Base-by-base conservation (phyloP, 2,329 filamentous ascomycete genomes). In the Alternaria ethzedia region DNA sequence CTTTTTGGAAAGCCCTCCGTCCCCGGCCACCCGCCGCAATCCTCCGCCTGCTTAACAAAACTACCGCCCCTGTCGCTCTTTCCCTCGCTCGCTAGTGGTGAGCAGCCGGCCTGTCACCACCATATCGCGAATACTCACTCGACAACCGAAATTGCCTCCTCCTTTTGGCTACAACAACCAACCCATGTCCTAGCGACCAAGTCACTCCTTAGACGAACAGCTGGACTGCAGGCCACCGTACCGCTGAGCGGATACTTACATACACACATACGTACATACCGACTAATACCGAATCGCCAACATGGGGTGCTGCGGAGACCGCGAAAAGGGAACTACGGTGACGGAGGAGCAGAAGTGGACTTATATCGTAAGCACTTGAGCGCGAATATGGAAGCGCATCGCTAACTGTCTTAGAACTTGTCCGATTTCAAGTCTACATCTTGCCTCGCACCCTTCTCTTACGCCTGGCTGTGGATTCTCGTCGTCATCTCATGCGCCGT, bases 341-440 rank as follows among this genome's bases (percentile, higher is more conserved):
- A 76, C 80, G 59, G 81, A 84, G 65, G 78, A 82, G 66, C 81
- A 83, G 71, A 84, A 94, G 85, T 98, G 95, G 95, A 92, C 94
- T 75, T 97, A 94, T 79, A 94, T 98, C 78, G 91, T 93, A 83
- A 77, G 90, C 82, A 25, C n/a, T 25, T 26, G 26, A 11, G 8
- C n/a, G 32, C 57, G 41, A 23, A 49, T 23, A 15, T 12, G 5
- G 2, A 8, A 46, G 15, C 30, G n/a, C 25, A 44, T n/a, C 54
- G 54, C 75, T 80, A 57, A 80, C 66, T 13, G 10, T 25, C 9
- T 23, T 59, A 82, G 81, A 85, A 79, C n/a, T 79, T 85, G 26
- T 78, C 77, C 57, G 95, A 98, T 81, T 98, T 97, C 86, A 93
- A 91, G 78, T 90, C 92, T 3, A 89, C 87, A 28, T 95, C 92